These are phyloP conservation scores for Pseudozyma sp. DNA, from an alignment of 1,284 basidiomycete genomes.

Conservation along the genomic window DNA sequence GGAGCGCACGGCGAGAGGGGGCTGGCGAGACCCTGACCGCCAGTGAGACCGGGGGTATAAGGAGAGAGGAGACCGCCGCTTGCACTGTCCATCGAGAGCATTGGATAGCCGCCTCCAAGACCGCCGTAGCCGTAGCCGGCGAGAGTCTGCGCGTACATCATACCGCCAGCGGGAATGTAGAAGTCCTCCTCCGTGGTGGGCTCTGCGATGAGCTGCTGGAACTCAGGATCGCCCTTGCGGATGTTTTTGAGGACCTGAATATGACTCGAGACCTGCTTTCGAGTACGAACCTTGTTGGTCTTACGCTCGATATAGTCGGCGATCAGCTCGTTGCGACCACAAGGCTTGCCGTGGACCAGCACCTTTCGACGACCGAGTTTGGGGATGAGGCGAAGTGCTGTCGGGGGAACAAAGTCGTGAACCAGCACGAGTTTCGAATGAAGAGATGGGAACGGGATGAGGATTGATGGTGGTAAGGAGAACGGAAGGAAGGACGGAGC, in stretches of 20 bases:
- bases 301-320: constrained; percentile 71
- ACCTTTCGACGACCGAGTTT: constrained; percentile 71
- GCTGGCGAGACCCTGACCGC: constrained; percentile 39
- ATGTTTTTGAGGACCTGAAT: constrained; percentile 69
- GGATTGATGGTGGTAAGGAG: constrained; percentile 10
- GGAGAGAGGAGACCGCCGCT: constrained; percentile 55
- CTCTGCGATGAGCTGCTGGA: constrained; percentile 67
- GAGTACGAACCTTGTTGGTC: constrained; percentile 68
- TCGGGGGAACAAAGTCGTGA: constrained; percentile 5
- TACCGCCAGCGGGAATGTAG: constrained; percentile 68
- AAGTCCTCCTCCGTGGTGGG: constrained; percentile 67
- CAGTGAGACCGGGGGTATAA: constrained; percentile 48
- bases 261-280: constrained; percentile 69
- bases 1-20: constrained; percentile 50
- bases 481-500: not conserved
- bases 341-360: constrained; percentile 71
- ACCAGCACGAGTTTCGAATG: constrained; percentile 15
- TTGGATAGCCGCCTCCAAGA: constrained; percentile 54
- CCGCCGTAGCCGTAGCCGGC: constrained; percentile 66
- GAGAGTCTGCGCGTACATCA: constrained; percentile 67
- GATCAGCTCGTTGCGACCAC: constrained; percentile 73
- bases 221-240: constrained; percentile 68
- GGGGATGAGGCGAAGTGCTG: constrained; percentile 70
- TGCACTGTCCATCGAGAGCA: constrained; percentile 43
- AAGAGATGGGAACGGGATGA: not conserved